Evolutionary conservation across 2,329 filamentous ascomycete species (phyloP), one percentile per base, ranked within the genome.

Genomic region (Cladobotryum protrusum): DNA sequence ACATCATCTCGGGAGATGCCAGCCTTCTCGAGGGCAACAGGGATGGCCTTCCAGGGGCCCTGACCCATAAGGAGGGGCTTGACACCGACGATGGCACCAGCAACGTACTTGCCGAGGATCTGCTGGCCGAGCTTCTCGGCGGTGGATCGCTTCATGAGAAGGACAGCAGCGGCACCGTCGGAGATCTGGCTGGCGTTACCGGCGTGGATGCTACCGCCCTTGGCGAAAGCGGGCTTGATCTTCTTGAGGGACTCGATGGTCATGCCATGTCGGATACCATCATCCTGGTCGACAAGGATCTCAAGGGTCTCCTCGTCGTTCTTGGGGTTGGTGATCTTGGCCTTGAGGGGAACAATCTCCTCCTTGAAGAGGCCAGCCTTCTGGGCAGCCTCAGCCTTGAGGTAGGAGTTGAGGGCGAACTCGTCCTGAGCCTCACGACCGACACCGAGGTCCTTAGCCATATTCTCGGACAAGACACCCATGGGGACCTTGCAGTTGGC

Each of bases 401-500:
- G 85, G 78, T 95, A 97, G 37, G 89, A 95, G 3, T 77, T 72
- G n/a, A 92, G 92, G 13, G 93, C 93, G 68, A 97, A 99, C n/a
- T 82, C 81, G 67, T 99, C 93, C 72, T 97, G 93, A 47, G 79
- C 74, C 11, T 76, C 72, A 54, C 93, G 86, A 50, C 74, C 63
- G 63, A 97, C 81, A 52, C 78, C 76, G 62, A 86, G 82, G 67
- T 90, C 89, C 72, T 89, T 87, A 59, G 92, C 93, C 92, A 97
- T 96, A 63, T 92, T 72, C 72, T 99, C 93, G 24, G 89, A 96
- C 45, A 97, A 77, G 11, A 90, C 81, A 61, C 92, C 92, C 93
- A 97, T 97, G 67, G 90, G 85, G 3, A 97, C 92, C 75, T 95
- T 96, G 83, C 93, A 99, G 79, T 96, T 95, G 63, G 87, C 87